Conservation (phyloP, 1,284 basidiomycete genomes). For the Marasmius sp. region DNA sequence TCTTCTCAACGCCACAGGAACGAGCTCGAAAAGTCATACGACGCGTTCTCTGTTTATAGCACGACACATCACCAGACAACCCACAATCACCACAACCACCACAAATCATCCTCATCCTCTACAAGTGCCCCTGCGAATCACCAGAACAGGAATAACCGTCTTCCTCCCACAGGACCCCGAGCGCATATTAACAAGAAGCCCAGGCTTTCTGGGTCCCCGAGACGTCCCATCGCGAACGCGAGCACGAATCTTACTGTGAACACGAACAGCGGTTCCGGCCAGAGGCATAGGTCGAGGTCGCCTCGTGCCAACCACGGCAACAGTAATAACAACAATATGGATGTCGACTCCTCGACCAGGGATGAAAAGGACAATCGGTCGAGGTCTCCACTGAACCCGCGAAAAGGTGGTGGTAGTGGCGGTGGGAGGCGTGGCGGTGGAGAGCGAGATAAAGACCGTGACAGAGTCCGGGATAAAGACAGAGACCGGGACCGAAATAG, state of each 20-base stretch:
- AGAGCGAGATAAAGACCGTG: conserved; percentile 27
- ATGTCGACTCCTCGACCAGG: neutral
- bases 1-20: conserved; percentile 31
- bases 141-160: conserved; percentile 26
- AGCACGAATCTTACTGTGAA: conserved; percentile 16
- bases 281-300: neutral
- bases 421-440: conserved; percentile 23
- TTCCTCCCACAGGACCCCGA: conserved; percentile 72
- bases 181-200: conserved; percentile 65
- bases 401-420: conserved; percentile 33
- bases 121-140: conserved; percentile 15
- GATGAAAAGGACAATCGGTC: conserved; percentile 17
- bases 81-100: conserved; percentile 28
- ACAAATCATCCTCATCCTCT: conserved; percentile 11
- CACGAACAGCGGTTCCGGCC: conserved; percentile 19
- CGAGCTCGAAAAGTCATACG: conserved; percentile 73
- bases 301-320: neutral
- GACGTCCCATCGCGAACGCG: conserved; percentile 4
- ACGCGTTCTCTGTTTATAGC: conserved; percentile 47
- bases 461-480: conserved; percentile 34
- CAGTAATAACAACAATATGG: neutral
- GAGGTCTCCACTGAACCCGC: conserved; percentile 16
- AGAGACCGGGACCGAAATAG: conserved; percentile 36
- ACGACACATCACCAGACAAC: conserved; percentile 41
- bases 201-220: conserved; percentile 52